Evolutionary conservation across 257 asterid species (phyloP).

Genomic region (Scutellaria baicalensis): DNA sequence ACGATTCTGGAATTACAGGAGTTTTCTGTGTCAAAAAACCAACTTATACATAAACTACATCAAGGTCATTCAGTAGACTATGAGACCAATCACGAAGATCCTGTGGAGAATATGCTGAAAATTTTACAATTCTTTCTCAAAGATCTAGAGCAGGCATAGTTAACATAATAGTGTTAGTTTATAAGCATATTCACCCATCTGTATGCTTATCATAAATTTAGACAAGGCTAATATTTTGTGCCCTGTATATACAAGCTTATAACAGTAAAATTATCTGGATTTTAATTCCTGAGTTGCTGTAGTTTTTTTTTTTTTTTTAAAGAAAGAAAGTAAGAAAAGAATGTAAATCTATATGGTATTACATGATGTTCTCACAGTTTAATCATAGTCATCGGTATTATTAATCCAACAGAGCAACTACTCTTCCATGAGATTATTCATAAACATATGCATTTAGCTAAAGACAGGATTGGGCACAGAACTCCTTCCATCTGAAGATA

Average conservation of each 20-base stretch:
- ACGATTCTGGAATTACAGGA: not conserved
- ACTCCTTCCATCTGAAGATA: not conserved
- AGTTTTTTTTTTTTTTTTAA: too few relatives aligned
- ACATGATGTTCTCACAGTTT: not conserved
- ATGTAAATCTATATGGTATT: not conserved
- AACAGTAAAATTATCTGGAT: not conserved
- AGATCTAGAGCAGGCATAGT: not conserved
- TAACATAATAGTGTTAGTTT: not conserved
- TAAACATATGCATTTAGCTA: not conserved
- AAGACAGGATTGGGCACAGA: not conserved
- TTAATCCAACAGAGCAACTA: not conserved
- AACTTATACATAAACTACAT: not conserved
- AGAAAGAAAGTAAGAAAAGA: not conserved
- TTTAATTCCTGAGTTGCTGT: not conserved
- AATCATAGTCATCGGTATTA: not conserved
- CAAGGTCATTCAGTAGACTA: conserved; percentile 1
- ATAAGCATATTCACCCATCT: not conserved
- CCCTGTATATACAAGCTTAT: not conserved
- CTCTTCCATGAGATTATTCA: not conserved
- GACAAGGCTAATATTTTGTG: not conserved
- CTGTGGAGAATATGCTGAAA: not conserved
- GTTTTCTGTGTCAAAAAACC: not conserved
- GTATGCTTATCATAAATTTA: not conserved
- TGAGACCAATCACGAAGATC: not conserved
- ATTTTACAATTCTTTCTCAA: not conserved